Base-by-base conservation (phyloP, 2,329 filamentous ascomycete genomes). In the Hirsutella minnesotensis region DNA sequence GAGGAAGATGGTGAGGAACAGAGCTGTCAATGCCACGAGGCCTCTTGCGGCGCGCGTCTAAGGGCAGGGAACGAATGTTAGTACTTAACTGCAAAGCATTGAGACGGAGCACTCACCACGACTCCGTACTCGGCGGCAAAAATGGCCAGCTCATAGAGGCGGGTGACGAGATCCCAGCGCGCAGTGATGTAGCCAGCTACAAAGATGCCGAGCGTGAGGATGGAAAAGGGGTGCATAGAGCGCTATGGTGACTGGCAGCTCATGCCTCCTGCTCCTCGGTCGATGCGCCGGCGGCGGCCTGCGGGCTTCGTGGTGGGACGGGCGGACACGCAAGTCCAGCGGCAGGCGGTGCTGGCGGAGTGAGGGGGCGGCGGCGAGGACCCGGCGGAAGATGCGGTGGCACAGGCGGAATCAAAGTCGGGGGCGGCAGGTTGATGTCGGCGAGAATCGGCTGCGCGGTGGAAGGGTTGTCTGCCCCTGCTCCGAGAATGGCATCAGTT, bases 111-210 rank as follows among this genome's bases (percentile, higher is more conserved):
- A 70, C 83, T 58, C 70, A 94, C 88, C 61, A 96, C 84, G 57
- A 98, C 92, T 61, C 90, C 88, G 86, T 96, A 86, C 65, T 96
- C 86, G 88, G 89, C 95, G 53, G 94, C 92, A 64, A 96, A 98
- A 52, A 95, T 84, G 53, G 87, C 85, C 57, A 98, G 79, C 68
- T 98, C 90, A 82, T 95, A 95, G 56, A 96, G 76, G 57, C 89
- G 83, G 55, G 90, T 95, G 53, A 95, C 88, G 49, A 98, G 81
- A 68, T 96, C 92, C 89, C 92, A 98, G 73, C 92, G 85, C 61
- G 92, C 92, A 68, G 92, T 98, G 65, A 90, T 96, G 75, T 98
- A 98, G 66, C 92, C 92, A 70, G 92, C 90, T 75, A 96, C 84
- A 73, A 98, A 98, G 72, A 98, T 95, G 69, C 85, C 88, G 69